A percentile compares a stretch with the other conserved stretches of the same genome.
phyloP scores from a whole-genome alignment of 345 rosid species.

The Lepidium aucheri region DNA sequence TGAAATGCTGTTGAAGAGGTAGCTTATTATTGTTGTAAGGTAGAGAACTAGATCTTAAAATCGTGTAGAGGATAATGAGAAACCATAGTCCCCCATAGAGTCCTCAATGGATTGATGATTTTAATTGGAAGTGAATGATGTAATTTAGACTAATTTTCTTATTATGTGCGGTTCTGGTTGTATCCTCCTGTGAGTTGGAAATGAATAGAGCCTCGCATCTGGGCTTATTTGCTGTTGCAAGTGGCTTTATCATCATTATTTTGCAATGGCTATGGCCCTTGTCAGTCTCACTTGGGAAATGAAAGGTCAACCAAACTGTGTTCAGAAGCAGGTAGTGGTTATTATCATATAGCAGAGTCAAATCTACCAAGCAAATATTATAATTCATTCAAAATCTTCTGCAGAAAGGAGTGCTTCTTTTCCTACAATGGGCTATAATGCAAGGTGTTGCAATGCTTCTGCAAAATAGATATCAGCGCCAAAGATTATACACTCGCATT shows the following conservation, averaged over 20 bases:
- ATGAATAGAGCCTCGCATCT: background rate
- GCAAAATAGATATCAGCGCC: constrained; percentile 97
- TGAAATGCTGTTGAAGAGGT: background rate
- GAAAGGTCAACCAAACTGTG: constrained; percentile 92
- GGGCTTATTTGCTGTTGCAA: constrained; percentile 36
- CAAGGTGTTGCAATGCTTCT: constrained; percentile 99
- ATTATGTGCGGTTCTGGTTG: background rate
- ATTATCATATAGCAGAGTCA: constrained; percentile 5
- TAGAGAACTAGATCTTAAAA: background rate
- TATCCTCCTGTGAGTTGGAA: background rate
- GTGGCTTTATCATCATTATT: constrained; percentile 99
- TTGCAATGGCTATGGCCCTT: constrained; percentile 91
- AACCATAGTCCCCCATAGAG: no score
- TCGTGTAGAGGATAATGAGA: background rate
- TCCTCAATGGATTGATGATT: no score
- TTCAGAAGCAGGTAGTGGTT: constrained; percentile 76
- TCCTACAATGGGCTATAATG: constrained; percentile 99
- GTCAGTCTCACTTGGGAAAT: constrained; percentile 99
- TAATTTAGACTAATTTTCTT: background rate
- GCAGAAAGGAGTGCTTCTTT: constrained; percentile 94
- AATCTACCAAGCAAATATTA: background rate
- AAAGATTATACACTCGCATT: constrained; percentile 95
- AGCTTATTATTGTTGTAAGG: background rate
- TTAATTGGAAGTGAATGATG: background rate
- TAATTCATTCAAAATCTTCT: constrained; percentile 14